Evolutionary conservation across 352 stramenopile species (phyloP).

Genomic region (Globisporangium acanthophoron): DNA sequence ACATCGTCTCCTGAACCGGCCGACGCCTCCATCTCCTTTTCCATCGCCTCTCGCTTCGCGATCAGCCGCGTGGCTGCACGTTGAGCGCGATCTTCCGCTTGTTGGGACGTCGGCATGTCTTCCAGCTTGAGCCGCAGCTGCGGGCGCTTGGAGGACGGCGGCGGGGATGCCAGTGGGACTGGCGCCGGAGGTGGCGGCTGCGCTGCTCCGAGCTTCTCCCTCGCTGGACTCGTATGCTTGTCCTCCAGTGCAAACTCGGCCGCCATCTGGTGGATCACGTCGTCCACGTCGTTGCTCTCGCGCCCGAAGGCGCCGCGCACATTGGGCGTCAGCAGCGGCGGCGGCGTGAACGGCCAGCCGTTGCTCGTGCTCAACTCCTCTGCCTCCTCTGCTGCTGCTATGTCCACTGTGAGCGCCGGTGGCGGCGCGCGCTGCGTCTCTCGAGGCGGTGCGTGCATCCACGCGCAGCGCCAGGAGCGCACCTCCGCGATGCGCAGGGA

Average conservation of each 20-base stretch:
- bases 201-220: too few species aligned
- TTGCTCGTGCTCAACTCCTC: background rate
- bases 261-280: slow-evolving; percentile 26
- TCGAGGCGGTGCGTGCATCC: slow-evolving; percentile 48
- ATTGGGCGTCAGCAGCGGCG: background rate
- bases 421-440: slow-evolving; percentile 5
- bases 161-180: slow-evolving; percentile 8
- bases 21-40: slow-evolving; percentile 39
- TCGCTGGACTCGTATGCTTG: slow-evolving; percentile 17
- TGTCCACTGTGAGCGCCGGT: background rate
- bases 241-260: slow-evolving; percentile 49
- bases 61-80: slow-evolving; percentile 68
- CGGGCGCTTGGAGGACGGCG: slow-evolving; percentile 37
- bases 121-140: slow-evolving; percentile 75
- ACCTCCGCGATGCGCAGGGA: slow-evolving; percentile 78
- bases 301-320: background rate
- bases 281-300: slow-evolving; percentile 28
- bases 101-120: slow-evolving; percentile 82
- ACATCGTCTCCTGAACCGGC: slow-evolving; percentile 5
- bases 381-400: background rate
- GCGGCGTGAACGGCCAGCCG: slow-evolving; percentile 5
- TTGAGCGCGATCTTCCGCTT: slow-evolving; percentile 76
- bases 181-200: background rate
- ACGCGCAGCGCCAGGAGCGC: slow-evolving; percentile 69
- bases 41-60: slow-evolving; percentile 65